Evolutionary conservation across 306 rosid species (phyloP).

Genomic region (Cotoneaster glaucophyllus): DNA sequence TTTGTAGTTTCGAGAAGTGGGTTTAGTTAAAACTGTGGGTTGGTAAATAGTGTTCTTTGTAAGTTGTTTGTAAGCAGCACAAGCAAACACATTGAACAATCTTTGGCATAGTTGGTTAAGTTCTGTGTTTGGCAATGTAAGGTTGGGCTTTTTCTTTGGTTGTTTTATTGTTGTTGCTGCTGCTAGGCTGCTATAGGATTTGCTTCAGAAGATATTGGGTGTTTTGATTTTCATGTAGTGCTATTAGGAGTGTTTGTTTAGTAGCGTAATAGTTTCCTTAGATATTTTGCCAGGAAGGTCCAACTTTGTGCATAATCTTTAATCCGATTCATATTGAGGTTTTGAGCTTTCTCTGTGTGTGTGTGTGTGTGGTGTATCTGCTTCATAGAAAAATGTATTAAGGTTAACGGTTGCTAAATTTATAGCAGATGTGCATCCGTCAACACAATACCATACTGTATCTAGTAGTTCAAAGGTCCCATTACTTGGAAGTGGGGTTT

Average conservation of each 20-base stretch:
- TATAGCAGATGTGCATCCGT: slow-evolving; percentile 19
- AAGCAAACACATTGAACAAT: neutral
- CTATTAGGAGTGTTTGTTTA: neutral
- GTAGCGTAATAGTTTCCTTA: neutral
- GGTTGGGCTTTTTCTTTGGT: too few relatives aligned
- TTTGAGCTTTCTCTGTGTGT: neutral
- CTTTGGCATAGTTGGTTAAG: too few relatives aligned
- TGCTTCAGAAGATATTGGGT: too few relatives aligned
- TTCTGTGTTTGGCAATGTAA: too few relatives aligned
- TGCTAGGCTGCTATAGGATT: too few relatives aligned
- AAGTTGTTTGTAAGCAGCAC: neutral
- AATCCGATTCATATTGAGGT: neutral
- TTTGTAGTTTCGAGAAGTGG: neutral
- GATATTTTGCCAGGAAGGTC: neutral
- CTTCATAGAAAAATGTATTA: neutral
- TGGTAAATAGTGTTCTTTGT: neutral
- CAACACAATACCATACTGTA: slow-evolving; percentile 31
- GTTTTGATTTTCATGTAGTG: neutral
- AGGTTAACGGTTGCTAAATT: neutral
- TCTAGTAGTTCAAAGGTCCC: slow-evolving; percentile 76
- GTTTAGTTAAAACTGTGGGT: neutral
- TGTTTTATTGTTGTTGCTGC: too few relatives aligned
- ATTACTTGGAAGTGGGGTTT: slow-evolving; percentile 42
- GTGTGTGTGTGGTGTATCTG: neutral
- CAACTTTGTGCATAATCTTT: neutral